phyloP scores from a whole-genome alignment of 495 filamentous ascomycete genomes.

The Penicillium roqueforti region DNA sequence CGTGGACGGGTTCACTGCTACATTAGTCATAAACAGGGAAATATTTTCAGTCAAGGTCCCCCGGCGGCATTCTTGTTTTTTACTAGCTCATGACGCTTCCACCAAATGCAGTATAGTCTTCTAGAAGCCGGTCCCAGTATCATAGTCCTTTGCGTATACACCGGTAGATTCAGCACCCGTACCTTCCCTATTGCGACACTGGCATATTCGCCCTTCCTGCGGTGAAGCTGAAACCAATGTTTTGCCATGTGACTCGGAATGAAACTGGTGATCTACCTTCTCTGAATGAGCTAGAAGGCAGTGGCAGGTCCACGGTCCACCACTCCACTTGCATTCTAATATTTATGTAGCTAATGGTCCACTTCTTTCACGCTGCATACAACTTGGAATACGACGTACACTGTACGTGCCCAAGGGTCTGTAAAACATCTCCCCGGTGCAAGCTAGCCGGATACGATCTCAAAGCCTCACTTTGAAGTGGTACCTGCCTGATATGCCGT shows the following conservation, averaged over 20 bases:
- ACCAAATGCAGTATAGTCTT: no score
- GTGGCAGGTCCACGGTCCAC: conserved; percentile 9
- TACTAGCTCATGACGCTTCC: neutral
- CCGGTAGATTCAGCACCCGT: neutral
- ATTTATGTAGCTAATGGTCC: neutral
- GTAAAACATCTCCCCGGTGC: conserved; percentile 8
- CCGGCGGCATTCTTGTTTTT: neutral
- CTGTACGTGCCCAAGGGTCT: conserved; percentile 18
- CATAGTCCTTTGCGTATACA: neutral
- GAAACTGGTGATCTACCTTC: conserved; percentile 10
- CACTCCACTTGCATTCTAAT: neutral
- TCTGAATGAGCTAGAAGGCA: conserved; percentile 7
- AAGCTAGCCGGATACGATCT: conserved; percentile 5
- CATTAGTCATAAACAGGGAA: neutral
- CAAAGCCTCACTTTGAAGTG: conserved; percentile 22
- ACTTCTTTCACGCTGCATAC: neutral
- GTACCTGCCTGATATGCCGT: conserved; percentile 19
- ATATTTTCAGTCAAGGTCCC: conserved; percentile 2
- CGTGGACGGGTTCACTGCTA: neutral
- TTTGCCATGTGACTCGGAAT: conserved; percentile 5
- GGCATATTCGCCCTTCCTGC: neutral
- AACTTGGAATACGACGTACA: neutral
- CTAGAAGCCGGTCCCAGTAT: neutral
- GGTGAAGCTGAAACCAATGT: conserved; percentile 7
- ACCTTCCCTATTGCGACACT: neutral